Percentiles rank a stretch among this genome's conserved stretches.
These are phyloP conservation scores for Trichoderma sp. DNA, from an alignment of 2,329 filamentous ascomycete species.

Conservation along the genomic window DNA sequence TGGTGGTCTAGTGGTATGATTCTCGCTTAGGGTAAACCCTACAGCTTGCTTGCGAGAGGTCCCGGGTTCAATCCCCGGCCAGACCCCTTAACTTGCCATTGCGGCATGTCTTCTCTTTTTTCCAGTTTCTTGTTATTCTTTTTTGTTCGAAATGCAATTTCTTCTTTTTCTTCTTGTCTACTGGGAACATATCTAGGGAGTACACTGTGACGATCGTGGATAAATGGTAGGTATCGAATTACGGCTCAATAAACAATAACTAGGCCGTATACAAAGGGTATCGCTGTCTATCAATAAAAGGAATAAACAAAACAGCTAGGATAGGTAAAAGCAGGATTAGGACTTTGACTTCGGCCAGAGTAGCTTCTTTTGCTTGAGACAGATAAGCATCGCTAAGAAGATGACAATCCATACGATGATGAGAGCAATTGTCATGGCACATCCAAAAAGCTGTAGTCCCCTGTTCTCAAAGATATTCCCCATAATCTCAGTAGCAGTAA, in stretches of 20 bases:
- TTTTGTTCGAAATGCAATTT: background rate
- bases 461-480: constrained; percentile 62
- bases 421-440: constrained; percentile 67
- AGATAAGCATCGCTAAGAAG: constrained; percentile 69
- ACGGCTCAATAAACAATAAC: background rate
- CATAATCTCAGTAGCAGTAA: constrained; percentile 74
- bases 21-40: constrained; percentile 27
- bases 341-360: constrained; percentile 62
- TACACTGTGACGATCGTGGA: background rate
- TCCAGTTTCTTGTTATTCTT: background rate
- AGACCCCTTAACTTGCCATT: constrained; percentile 39
- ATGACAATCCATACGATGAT: constrained; percentile 71
- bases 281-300: background rate
- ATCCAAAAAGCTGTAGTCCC: constrained; percentile 68
- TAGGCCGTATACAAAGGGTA: background rate
- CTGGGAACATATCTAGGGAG: background rate
- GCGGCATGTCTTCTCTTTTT: background rate
- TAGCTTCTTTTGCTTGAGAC: constrained; percentile 68
- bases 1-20: constrained; percentile 30
- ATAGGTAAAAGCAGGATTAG: background rate
- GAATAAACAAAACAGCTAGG: background rate
- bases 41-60: constrained; percentile 46
- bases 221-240: background rate
- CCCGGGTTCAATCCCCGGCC: constrained; percentile 53
- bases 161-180: background rate